Conservation (phyloP, 2,329 filamentous ascomycete genomes). For the Calonectria pauciramosa region DNA sequence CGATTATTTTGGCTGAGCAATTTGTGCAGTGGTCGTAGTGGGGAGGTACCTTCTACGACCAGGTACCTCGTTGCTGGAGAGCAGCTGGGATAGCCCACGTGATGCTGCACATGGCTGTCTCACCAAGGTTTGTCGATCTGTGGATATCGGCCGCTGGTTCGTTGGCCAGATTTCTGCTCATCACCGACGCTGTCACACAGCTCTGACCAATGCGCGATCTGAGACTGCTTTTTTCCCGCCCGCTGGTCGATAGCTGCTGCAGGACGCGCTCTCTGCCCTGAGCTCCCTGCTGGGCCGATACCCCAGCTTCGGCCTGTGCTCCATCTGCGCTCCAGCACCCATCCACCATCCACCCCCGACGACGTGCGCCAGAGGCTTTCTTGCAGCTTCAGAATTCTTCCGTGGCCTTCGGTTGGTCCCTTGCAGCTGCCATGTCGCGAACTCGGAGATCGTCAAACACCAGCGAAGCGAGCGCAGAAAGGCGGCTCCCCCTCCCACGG, state of each 20-base stretch:
- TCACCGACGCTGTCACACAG: constrained; percentile 42
- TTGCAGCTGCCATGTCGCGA: constrained; percentile 30
- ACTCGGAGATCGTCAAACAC: constrained; percentile 20
- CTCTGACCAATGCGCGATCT: constrained; percentile 36
- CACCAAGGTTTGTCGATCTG: constrained; percentile 24
- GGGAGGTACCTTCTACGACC: not conserved
- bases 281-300: constrained; percentile 5
- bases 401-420: constrained; percentile 35
- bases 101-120: constrained; percentile 26
- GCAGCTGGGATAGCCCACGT: constrained; percentile 32
- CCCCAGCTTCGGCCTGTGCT: constrained; percentile 13
- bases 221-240: constrained; percentile 26
- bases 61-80: not conserved
- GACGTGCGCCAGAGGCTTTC: not conserved
- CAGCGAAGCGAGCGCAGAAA: constrained; percentile 27
- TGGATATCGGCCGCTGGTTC: constrained; percentile 28
- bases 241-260: constrained; percentile 35
- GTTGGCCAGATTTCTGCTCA: constrained; percentile 24
- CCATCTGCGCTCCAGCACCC: not conserved
- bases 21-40: no score
- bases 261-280: constrained; percentile 14
- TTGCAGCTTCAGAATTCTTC: constrained; percentile 14
- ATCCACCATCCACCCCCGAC: not conserved
- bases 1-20: no score
- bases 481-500: constrained; percentile 9